Evolutionary conservation across 1,284 basidiomycete species (phyloP).

Genomic region (Mycosarcoma maydis): DNA sequence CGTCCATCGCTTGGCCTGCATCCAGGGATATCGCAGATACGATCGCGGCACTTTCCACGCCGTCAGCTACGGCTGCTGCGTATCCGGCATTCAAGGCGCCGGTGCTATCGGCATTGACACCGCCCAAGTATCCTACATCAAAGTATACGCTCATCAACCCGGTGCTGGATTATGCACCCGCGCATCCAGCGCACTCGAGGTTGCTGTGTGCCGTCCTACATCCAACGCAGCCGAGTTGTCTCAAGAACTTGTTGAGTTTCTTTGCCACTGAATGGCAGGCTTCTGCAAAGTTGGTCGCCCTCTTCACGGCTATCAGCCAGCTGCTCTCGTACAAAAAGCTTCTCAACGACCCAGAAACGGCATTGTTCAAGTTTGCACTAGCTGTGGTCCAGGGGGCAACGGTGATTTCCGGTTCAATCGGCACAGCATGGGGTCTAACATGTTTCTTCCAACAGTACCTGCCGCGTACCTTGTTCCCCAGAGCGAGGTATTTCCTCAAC

Average conservation of each 20-base stretch:
- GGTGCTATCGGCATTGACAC: conserved; percentile 52
- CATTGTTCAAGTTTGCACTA: conserved; percentile 50
- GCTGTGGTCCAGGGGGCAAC: conserved; percentile 59
- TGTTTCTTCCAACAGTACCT: conserved; percentile 61
- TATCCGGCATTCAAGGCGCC: conserved; percentile 60
- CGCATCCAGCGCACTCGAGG: conserved; percentile 52
- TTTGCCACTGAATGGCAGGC: conserved; percentile 53
- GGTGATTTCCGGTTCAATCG: conserved; percentile 55
- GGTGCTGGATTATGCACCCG: conserved; percentile 57
- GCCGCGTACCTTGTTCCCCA: conserved; percentile 48
- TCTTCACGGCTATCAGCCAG: conserved; percentile 38
- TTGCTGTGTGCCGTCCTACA: conserved; percentile 59
- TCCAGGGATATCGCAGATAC: conserved; percentile 49
- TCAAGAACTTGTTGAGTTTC: conserved; percentile 43
- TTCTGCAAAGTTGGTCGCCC: conserved; percentile 50
- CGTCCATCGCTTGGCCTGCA: conserved; percentile 51
- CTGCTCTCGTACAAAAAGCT: conserved; percentile 35
- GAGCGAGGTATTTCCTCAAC: conserved; percentile 51
- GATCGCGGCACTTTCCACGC: conserved; percentile 51
- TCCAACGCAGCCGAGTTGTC: conserved; percentile 54
- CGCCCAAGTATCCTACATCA: conserved; percentile 47
- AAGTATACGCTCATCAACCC: conserved; percentile 54
- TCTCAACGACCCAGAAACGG: conserved; percentile 55
- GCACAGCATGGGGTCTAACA: conserved; percentile 56
- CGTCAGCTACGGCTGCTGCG: conserved; percentile 31